Base-by-base conservation (phyloP, 176 grass and related monocot genomes). In the Eragrostis nindensis region DNA sequence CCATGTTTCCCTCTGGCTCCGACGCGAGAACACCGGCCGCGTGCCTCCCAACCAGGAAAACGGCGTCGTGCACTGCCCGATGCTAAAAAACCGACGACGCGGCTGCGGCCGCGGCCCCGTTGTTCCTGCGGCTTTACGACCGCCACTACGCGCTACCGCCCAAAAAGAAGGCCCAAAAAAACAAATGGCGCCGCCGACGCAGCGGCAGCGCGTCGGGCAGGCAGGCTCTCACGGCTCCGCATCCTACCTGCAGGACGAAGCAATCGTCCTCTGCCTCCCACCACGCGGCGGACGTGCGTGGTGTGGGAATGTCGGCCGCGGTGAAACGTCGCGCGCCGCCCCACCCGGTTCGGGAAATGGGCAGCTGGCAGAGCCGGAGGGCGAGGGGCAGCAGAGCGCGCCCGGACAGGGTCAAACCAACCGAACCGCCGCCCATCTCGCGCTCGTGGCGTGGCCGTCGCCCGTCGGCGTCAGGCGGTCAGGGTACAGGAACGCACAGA, bases 121-220 rank as follows among this genome's bases (percentile, higher is more conserved):
- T 45, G 60, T 74, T 53, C 62, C 45, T 74, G 69, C 80, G 57
- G 80, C 45, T 73, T 82, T 71, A 25, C 80, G 79, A 68, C 79
- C 66, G 64, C 65, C 38, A n/a, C 77, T 8, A 18, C 63, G 21
- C 46, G 50, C 48, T 8, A 48, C 5, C 43, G 42, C 75, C 11
- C 75, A 40, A 66, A 78, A 75, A 45, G 40, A 4, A 14, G 21
- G 2, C 25, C 22, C 32, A 36, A 9, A 66, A 24, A 27, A 19
- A 29, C 25, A 13, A 13, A 27, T 61, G 57, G 57, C 57, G 19
- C 1, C 52, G 54, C 8, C 32, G 32, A 36, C 32, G 32, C 32
- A 36, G 32, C n/a, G n/a, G n/a, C n/a, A 36, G 32, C 1, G 32
- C 32, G 32, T 36, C 32, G 32, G 32, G 32, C 32, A n/a, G n/a